Base-by-base conservation (phyloP, 768 basidiomycete species). In the Porpolomopsis calyptriformis region DNA sequence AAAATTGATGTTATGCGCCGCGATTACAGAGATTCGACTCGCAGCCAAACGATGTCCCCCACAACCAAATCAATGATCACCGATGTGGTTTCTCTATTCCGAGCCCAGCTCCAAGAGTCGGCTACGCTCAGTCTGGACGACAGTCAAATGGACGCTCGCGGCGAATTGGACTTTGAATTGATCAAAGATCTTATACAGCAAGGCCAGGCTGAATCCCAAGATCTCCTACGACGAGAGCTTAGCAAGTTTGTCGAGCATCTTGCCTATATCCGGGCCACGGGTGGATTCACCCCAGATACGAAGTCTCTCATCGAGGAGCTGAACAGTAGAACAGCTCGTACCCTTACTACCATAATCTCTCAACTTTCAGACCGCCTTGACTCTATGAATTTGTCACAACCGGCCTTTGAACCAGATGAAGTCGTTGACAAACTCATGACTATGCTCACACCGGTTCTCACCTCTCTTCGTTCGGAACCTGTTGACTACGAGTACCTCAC, bases 401-500 rank as follows among this genome's bases (percentile, higher is more conserved):
- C 70, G 44, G 65, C 71, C 49, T 62, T 76, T 45, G 74, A 80
- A 49, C 75, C 75, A 36, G 78, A 82, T 54, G 57, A 70, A 31
- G 66, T 87, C 44, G 71, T 81, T 16, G 75, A 77, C 43, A 79
- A 80, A 34, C 58, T 90, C 11, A 62, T 80, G 53, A 60, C 64
- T 36, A 73, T 70, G 8, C 63, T 89, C 29, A 60, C 68, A 4
- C 86, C 88, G 0, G 69, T 76, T 43, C 62, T 90, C n/a, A 61
- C 67, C 3, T 69, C 79, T 1, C 57, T 82, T 18, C 80, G 74
- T 22, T 66, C 74, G 22, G 85, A 85, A 44, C 68, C 78, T 10
- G 69, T 91, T 40, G 86, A 91, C 57, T 86, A 90, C 55, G 84
- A 88, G 27, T 69, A 73, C 52, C 66, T 91, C 48, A 91, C 88